Evolutionary conservation across 2,329 filamentous ascomycete genomes (phyloP), one percentile per base, ranked within the genome.

Genomic region (Leptodontidium sp.): DNA sequence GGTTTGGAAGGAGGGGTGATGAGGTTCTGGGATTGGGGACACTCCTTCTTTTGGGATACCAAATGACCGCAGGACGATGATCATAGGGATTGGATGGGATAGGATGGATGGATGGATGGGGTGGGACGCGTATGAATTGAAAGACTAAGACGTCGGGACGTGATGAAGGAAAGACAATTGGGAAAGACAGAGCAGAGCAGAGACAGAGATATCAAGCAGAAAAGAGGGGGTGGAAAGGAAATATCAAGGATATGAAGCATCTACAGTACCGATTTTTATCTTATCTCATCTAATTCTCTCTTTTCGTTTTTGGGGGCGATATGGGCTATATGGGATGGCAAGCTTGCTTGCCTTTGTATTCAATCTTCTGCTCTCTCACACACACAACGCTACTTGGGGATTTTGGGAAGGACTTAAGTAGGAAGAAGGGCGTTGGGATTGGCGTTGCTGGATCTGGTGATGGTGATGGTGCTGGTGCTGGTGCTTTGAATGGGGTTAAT

Each of bases 51-150:
- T 58, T 59, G 21, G 35, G 50, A 50, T 38, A 35, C 17, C 24
- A 62, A 45, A 64, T 64, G 47, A 55, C 47, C 61, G 29, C 47
- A 55, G 61, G 47, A 64, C 32, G 61, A 64, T 64, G 35, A 55
- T 64, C 61, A 64, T 64, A 55, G n/a, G 29, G 15, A 35, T 62
- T 62, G 59, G 26, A 29, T 4, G 17, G 21, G 11, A 24, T 59
- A 24, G 43, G 29, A 11, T n/a, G 40, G 58, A 32, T 61, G 43
- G 29, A 21, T 21, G 21, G 21, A 21, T 21, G 21, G 2, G 32
- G n/a, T 21, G 15, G 43, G 26, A 49, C 15, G 43, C 29, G 26
- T 26, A 50, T 35, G 29, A 40, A 40, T 43, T 43, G 32, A 62
- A 49, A 47, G 43, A 49, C 26, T n/a, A 29, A 26, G 43, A 59